Evolutionary conservation across 2,329 filamentous ascomycete species (phyloP).

Genomic region (Pezicula carpinea): DNA sequence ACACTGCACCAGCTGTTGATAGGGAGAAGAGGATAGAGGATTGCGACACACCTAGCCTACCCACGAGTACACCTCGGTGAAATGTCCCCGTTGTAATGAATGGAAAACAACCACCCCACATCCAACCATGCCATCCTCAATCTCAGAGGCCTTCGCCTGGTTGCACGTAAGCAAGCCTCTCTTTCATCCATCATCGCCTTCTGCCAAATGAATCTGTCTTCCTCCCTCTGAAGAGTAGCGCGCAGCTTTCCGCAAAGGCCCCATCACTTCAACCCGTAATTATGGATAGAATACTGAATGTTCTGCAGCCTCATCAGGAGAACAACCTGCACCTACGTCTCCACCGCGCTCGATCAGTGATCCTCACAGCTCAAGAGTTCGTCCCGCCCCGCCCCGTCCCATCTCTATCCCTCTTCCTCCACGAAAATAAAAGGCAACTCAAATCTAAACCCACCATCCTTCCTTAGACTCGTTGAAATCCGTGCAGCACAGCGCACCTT

Average conservation of each 20-base stretch:
- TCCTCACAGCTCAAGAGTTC: constrained; percentile 70
- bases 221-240: background rate
- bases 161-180: background rate
- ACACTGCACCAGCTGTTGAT: too few relatives aligned
- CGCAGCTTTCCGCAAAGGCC: too few relatives aligned
- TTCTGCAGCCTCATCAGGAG: constrained; percentile 56
- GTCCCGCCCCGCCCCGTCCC: too few relatives aligned
- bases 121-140: background rate
- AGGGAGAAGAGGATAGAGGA: too few relatives aligned
- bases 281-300: constrained; percentile 12
- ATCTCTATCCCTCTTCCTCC: background rate
- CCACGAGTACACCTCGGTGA: too few relatives aligned
- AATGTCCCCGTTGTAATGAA: too few relatives aligned
- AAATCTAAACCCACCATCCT: constrained; percentile 1
- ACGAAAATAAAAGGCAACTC: background rate
- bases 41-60: too few relatives aligned
- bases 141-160: background rate
- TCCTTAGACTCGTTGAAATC: constrained; percentile 72
- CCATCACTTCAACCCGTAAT: background rate
- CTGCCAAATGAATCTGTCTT: background rate
- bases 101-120: too few relatives aligned
- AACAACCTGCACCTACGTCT: constrained; percentile 74
- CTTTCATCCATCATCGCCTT: background rate
- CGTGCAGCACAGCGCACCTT: constrained; percentile 94
- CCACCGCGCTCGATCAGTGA: constrained; percentile 78